These are phyloP conservation scores for Effrenium voratum DNA, from an alignment of 73 alveolate genomes.

Conservation along the genomic window DNA sequence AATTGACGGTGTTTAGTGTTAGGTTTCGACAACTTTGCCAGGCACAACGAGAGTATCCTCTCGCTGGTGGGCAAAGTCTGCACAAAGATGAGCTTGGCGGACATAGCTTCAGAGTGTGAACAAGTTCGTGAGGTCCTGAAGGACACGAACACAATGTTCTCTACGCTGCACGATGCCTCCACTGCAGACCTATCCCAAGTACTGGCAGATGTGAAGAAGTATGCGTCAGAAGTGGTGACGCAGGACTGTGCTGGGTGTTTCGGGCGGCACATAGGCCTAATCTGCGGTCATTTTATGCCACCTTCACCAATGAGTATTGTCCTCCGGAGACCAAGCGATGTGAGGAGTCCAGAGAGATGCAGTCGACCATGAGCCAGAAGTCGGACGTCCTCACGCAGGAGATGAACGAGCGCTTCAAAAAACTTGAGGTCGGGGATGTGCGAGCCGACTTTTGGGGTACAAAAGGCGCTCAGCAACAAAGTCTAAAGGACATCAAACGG, in stretches of 20 bases:
- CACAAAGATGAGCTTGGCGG: constrained; percentile 86
- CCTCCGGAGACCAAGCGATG: not conserved
- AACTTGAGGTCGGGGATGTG: constrained; percentile 87
- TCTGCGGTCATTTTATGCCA: not conserved
- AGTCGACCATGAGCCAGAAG: constrained; percentile 47
- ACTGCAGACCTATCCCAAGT: constrained; percentile 84
- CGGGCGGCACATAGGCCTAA: not conserved
- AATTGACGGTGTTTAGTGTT: not conserved
- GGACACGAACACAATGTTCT: constrained; percentile 83
- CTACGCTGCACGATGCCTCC: constrained; percentile 83
- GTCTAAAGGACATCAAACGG: no score
- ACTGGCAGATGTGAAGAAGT: constrained; percentile 93
- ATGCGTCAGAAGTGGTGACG: constrained; percentile 61
- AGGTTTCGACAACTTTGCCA: not conserved
- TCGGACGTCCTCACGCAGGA: constrained; percentile 57
- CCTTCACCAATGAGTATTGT: not conserved
- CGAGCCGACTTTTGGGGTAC: no score
- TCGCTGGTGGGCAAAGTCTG: constrained; percentile 87
- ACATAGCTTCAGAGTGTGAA: constrained; percentile 76
- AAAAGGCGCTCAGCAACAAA: no score
- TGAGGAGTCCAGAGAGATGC: constrained; percentile 82
- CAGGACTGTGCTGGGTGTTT: not conserved
- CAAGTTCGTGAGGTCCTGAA: constrained; percentile 73
- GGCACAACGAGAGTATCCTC: constrained; percentile 74
- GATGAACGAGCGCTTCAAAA: constrained; percentile 91